phyloP scores from a whole-genome alignment of 495 filamentous ascomycete species.

The Diplogelasinospora grovesii region DNA sequence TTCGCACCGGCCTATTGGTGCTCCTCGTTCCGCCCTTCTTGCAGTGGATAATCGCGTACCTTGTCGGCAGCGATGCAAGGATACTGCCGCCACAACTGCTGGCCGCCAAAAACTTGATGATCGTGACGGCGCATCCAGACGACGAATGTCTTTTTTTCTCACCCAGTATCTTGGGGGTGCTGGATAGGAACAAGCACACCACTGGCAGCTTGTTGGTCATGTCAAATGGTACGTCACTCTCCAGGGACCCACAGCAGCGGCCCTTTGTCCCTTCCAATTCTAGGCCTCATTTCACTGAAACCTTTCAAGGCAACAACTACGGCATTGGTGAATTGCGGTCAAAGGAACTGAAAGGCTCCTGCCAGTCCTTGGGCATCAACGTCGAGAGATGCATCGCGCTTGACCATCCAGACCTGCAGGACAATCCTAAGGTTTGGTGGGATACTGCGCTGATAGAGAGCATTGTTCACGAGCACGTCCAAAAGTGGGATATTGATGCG shows the following conservation, averaged over 20 bases:
- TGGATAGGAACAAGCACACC: constrained; percentile 24
- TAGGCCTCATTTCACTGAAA: not conserved
- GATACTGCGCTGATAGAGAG: constrained; percentile 25
- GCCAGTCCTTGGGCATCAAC: constrained; percentile 28
- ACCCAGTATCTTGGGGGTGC: constrained; percentile 33
- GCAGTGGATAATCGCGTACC: constrained; percentile 33
- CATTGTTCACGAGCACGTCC: constrained; percentile 28
- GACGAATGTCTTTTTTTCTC: constrained; percentile 40
- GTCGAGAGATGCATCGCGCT: constrained; percentile 27
- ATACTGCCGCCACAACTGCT: constrained; percentile 32
- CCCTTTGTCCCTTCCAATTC: not conserved
- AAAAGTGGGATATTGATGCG: constrained; percentile 34
- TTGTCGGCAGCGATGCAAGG: constrained; percentile 31
- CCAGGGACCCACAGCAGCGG: not conserved
- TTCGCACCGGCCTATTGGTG: constrained; percentile 17
- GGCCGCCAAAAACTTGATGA: constrained; percentile 29
- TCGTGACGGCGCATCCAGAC: constrained; percentile 39
- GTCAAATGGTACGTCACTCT: constrained; percentile 28
- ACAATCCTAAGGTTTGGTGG: constrained; percentile 39
- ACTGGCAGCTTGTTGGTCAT: constrained; percentile 32
- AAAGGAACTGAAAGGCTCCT: constrained; percentile 30
- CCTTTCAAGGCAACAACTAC: constrained; percentile 35
- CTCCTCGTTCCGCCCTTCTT: constrained; percentile 28
- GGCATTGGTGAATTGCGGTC: constrained; percentile 30
- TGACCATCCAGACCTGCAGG: constrained; percentile 30